phyloP scores from a whole-genome alignment of 495 filamentous ascomycete species.

The Clohesyomyces aquaticus region DNA sequence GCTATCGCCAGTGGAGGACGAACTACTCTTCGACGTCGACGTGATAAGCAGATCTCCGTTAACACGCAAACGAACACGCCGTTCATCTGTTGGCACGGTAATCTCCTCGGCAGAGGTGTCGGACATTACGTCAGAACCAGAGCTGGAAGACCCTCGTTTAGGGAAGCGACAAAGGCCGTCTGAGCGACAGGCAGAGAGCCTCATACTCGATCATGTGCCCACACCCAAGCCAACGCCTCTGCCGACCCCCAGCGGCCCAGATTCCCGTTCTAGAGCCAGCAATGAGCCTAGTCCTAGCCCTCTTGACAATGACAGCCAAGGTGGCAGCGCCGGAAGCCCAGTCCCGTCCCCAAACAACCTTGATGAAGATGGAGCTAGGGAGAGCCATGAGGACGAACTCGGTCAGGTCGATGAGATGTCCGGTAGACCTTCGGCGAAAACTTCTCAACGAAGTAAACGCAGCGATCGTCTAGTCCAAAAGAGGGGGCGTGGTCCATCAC shows the following conservation, averaged over 20 bases:
- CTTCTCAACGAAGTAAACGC: slow-evolving; percentile 14
- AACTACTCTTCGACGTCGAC: slow-evolving; percentile 14
- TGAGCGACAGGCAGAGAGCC: slow-evolving; percentile 13
- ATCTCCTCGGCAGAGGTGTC: slow-evolving; percentile 20
- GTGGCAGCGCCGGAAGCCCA: slow-evolving; percentile 6
- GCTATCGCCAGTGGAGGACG: slow-evolving; percentile 6
- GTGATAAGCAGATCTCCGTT: slow-evolving; percentile 5
- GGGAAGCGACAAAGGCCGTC: slow-evolving; percentile 6
- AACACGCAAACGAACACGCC: slow-evolving; percentile 22
- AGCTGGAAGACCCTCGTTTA: slow-evolving; percentile 26
- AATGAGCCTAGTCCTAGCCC: slow-evolving; percentile 14
- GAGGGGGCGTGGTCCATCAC: slow-evolving; percentile 11
- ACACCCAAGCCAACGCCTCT: slow-evolving; percentile 14
- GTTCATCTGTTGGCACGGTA: slow-evolving; percentile 19
- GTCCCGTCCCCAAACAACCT: slow-evolving; percentile 21
- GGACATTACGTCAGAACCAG: slow-evolving; percentile 18
- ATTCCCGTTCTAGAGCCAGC: slow-evolving; percentile 17
- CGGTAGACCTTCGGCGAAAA: slow-evolving; percentile 7
- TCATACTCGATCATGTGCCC: slow-evolving; percentile 19
- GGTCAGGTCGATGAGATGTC: slow-evolving; percentile 11
- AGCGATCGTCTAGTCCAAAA: slow-evolving; percentile 12
- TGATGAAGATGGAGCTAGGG: slow-evolving; percentile 12
- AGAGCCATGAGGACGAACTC: slow-evolving; percentile 15
- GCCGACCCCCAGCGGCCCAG: slow-evolving; percentile 8
- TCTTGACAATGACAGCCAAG: slow-evolving; percentile 18